Base-by-base conservation (phyloP, 1,139 yeast genomes). In the Hanseniaspora gamundiae region DNA sequence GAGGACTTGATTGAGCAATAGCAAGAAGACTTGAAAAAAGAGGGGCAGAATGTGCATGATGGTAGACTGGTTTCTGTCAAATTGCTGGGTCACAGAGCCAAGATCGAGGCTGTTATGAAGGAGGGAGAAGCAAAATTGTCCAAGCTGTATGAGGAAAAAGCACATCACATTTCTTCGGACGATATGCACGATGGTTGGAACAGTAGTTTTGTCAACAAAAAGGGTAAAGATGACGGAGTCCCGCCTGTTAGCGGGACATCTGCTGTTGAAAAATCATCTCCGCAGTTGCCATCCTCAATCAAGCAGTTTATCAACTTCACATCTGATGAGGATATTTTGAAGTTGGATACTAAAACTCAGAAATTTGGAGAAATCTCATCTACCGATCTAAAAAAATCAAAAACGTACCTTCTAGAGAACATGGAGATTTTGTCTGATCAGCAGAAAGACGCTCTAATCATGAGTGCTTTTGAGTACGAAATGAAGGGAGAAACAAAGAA, bases 111-210 rank as follows among this genome's bases (percentile, higher is more conserved):
- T 33, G 81, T 81, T 8, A 68, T 79, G 48, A 65, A 66, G 21
- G 78, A 77, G 49, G 82, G 78, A 42, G 68, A 74, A 36, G 71
- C 73, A 38, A 80, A 78, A 54, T 67, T 87, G 54, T 76, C 74
- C 41, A 76, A 76, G 33, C 68, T 91, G 46, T 71, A 76, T 52
- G 72, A 77, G 52, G 94, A 88, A 57, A 82, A 85, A 54, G 70
- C 78, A 10, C 61, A 69, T 47, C 81, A 85, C 57, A 88, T 91
- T 50, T 78, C 94, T 4, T 80, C 94, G 47, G 97, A 87, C 19
- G 98, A 91, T 61, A 73, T 87, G 35, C 94, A 78, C 52, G 86
- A 94, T n/a, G 98, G 96, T 0, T 91, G 86, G 68, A 95, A 88
- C 58, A 74, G 85, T 26, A 82, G 95, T 0, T 75, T 85, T 54